A percentile compares a stretch with the other conserved stretches of the same genome.
Conservation (phyloP, 2,329 filamentous ascomycete species). For the Ophiocordyceps camponoti-rufipedis region DNA sequence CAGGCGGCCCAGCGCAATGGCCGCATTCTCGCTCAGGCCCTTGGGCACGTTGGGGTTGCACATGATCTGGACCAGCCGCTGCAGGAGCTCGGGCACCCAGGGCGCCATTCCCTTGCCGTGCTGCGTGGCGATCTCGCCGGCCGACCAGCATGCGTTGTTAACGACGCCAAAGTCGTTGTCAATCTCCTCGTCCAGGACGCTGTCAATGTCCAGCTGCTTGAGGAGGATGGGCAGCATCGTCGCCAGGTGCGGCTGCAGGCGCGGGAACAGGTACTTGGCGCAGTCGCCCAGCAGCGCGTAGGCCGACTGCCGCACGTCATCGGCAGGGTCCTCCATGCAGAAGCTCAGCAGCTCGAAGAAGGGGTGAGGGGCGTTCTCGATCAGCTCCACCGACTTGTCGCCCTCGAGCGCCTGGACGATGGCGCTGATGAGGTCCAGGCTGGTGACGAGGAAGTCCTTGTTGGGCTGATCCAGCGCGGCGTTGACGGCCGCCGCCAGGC, state of each 20-base stretch:
- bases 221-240: constrained; percentile 67
- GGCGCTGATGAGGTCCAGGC: constrained; percentile 78
- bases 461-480: constrained; percentile 59
- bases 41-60: constrained; percentile 70
- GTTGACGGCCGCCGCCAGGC: constrained; percentile 50
- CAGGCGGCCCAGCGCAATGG: constrained; percentile 76
- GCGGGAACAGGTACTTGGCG: constrained; percentile 75
- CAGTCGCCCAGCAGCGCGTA: constrained; percentile 92
- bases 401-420: constrained; percentile 78
- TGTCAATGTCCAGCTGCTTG: constrained; percentile 69
- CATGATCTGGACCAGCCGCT: constrained; percentile 65
- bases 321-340: constrained; percentile 80
- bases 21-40: constrained; percentile 83
- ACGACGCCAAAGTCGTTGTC: constrained; percentile 80
- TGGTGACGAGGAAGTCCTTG: constrained; percentile 94
- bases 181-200: constrained; percentile 58
- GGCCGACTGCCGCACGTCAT: constrained; percentile 89
- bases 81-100: constrained; percentile 60
- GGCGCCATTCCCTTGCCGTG: constrained; percentile 57
- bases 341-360: constrained; percentile 84
- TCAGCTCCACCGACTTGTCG: constrained; percentile 55
- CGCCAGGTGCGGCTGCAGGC: constrained; percentile 56
- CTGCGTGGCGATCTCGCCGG: constrained; percentile 77
- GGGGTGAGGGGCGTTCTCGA: constrained; percentile 55
- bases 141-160: constrained; percentile 97